phyloP scores from a whole-genome alignment of 768 basidiomycete genomes.

The Lentinula boryana region DNA sequence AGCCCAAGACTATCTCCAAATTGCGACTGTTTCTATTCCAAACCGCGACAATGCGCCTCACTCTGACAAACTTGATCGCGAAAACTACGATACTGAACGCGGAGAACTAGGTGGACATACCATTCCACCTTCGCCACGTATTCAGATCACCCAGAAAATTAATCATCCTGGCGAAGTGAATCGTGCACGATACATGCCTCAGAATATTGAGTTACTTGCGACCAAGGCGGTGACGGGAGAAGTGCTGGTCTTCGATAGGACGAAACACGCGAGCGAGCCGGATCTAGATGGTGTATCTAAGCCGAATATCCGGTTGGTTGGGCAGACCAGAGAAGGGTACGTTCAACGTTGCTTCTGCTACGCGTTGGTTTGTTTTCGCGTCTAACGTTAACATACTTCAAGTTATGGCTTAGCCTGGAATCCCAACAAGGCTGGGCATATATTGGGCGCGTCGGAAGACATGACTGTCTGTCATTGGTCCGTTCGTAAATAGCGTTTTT shows the following conservation, averaged over 20 bases:
- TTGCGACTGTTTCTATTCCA: slow-evolving; percentile 90
- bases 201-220: slow-evolving; percentile 95
- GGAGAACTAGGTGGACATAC: slow-evolving; percentile 94
- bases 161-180: slow-evolving; percentile 96
- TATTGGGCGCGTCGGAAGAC: slow-evolving; percentile 92
- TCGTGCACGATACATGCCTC: slow-evolving; percentile 97
- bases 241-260: slow-evolving; percentile 92
- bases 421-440: slow-evolving; percentile 72
- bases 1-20: slow-evolving; percentile 91
- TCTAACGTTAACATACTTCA: slow-evolving; percentile 8
- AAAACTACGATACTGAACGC: slow-evolving; percentile 85
- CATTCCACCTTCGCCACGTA: slow-evolving; percentile 76
- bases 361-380: background rate
- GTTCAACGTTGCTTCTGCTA: slow-evolving; percentile 22
- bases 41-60: slow-evolving; percentile 66
- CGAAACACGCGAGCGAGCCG: slow-evolving; percentile 93
- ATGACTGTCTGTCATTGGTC: slow-evolving; percentile 95
- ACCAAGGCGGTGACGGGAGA: slow-evolving; percentile 91
- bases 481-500: slow-evolving; percentile 14
- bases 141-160: slow-evolving; percentile 89
- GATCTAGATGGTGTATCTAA: slow-evolving; percentile 78
- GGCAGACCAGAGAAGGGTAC: slow-evolving; percentile 91
- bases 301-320: slow-evolving; percentile 87
- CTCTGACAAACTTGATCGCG: slow-evolving; percentile 71
- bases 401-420: slow-evolving; percentile 96